A percentile compares a stretch with the other conserved stretches of the same genome.
Conservation (phyloP, 176 grass and related monocot genomes). For the Pontederia paniculata region DNA sequence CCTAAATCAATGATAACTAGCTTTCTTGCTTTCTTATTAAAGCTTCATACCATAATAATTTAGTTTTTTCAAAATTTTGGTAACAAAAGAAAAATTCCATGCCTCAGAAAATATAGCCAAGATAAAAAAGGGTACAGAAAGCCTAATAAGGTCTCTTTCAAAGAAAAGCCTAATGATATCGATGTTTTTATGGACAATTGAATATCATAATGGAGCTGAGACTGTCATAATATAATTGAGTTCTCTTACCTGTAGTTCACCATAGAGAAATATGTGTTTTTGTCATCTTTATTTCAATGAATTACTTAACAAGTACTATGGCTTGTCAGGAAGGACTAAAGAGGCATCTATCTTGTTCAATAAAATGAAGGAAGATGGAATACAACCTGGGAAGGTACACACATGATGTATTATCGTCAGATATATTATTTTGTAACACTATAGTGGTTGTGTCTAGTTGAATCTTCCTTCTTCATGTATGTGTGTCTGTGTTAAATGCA, state of each 20-base stretch:
- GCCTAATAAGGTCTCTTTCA: no score
- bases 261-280: not conserved
- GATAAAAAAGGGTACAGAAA: no score
- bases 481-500: not conserved
- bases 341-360: slow-evolving; percentile 51
- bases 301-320: not conserved
- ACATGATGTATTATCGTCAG: not conserved
- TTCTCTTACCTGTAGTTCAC: not conserved
- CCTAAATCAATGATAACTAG: slow-evolving; percentile 5
- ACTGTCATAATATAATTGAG: no score
- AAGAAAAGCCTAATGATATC: no score
- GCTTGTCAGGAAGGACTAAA: slow-evolving; percentile 46
- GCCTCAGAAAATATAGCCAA: no score
- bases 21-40: not conserved
- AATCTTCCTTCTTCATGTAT: no score
- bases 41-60: not conserved
- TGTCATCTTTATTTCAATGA: not conserved
- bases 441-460: no score
- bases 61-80: not conserved
- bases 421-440: no score
- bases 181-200: no score
- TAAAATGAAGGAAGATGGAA: slow-evolving; percentile 78
- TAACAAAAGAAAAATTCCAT: no score
- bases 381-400: slow-evolving; percentile 72
- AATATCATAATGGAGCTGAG: no score